A percentile compares a stretch with the other conserved stretches of the same genome.
phyloP scores from a whole-genome alignment of 352 stramenopile species.

The Phytopythium kandeliae region DNA sequence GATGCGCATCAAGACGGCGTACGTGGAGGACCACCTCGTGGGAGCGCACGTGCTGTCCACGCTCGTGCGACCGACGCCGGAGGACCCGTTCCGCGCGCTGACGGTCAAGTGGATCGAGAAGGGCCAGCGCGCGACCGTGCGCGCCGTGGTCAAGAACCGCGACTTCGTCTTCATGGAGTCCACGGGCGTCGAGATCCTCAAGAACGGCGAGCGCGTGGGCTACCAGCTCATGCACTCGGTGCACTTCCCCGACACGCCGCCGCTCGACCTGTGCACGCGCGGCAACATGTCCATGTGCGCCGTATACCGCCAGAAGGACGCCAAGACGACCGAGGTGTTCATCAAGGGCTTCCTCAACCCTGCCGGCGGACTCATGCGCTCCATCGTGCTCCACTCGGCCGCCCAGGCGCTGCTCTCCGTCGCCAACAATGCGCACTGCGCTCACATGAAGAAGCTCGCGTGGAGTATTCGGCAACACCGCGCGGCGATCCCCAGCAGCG shows the following conservation, averaged over 20 bases:
- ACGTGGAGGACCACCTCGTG: conserved; percentile 32
- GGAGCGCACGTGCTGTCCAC: conserved; percentile 38
- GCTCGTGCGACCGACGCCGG: conserved; percentile 21
- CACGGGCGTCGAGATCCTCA: conserved; percentile 32
- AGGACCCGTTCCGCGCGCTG: conserved; percentile 30
- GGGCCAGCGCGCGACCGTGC: conserved; percentile 23
- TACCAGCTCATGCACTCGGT: conserved; percentile 60
- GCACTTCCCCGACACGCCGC: conserved; percentile 27
- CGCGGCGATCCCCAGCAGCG: neutral
- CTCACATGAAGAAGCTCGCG: conserved; percentile 36
- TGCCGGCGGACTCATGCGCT: conserved; percentile 26
- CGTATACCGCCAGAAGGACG: conserved; percentile 25
- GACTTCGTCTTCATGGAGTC: conserved; percentile 51
- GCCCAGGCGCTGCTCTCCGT: conserved; percentile 19
- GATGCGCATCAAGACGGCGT: conserved; percentile 37
- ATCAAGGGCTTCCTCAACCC: conserved; percentile 28
- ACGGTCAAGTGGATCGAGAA: conserved; percentile 50
- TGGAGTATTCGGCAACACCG: conserved; percentile 26
- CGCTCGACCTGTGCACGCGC: conserved; percentile 15
- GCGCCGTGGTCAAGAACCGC: conserved; percentile 34
- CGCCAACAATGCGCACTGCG: conserved; percentile 23
- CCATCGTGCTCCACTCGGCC: conserved; percentile 23
- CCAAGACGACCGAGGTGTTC: conserved; percentile 25
- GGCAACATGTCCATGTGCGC: conserved; percentile 26
- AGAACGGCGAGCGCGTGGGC: conserved; percentile 48